phyloP scores from a whole-genome alignment of 108 stramenopile genomes.

The Skeletonema grethae region DNA sequence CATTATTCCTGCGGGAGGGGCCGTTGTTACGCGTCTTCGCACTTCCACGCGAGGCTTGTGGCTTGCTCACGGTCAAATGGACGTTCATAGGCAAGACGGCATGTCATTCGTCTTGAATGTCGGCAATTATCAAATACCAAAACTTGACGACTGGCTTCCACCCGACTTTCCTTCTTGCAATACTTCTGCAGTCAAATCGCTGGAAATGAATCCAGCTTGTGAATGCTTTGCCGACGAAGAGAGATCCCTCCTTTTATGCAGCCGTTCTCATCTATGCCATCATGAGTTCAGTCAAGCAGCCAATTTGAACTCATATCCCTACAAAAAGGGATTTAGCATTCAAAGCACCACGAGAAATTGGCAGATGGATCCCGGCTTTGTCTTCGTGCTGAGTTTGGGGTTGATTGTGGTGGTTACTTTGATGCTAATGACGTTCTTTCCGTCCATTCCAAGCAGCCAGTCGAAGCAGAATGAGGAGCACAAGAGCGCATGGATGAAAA shows the following conservation, averaged over 20 bases:
- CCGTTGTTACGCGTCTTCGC: conserved; percentile 17
- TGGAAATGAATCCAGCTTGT: conserved; percentile 19
- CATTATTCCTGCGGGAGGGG: conserved; percentile 35
- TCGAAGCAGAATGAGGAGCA: background rate
- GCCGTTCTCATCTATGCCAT: conserved; percentile 20
- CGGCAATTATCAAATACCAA: conserved; percentile 18
- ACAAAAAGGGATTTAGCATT: conserved; percentile 11
- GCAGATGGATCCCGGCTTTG: background rate
- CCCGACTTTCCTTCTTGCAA: conserved; percentile 24
- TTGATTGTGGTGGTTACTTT: background rate
- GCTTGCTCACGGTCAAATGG: conserved; percentile 28
- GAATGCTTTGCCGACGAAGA: conserved; percentile 26
- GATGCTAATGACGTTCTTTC: background rate
- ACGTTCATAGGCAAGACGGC: conserved; percentile 23
- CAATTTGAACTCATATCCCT: conserved; percentile 18
- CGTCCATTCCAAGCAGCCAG: background rate
- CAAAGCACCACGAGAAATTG: background rate
- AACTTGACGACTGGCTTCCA: conserved; percentile 18
- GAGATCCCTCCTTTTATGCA: conserved; percentile 26
- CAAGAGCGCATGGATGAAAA: background rate
- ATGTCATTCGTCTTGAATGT: conserved; percentile 32
- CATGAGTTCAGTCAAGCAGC: conserved; percentile 7
- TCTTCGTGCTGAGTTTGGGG: background rate
- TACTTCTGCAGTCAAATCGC: conserved; percentile 5
- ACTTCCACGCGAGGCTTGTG: conserved; percentile 21